Evolutionary conservation across 768 basidiomycete genomes (phyloP).

Genomic region (Lactarius quietus): DNA sequence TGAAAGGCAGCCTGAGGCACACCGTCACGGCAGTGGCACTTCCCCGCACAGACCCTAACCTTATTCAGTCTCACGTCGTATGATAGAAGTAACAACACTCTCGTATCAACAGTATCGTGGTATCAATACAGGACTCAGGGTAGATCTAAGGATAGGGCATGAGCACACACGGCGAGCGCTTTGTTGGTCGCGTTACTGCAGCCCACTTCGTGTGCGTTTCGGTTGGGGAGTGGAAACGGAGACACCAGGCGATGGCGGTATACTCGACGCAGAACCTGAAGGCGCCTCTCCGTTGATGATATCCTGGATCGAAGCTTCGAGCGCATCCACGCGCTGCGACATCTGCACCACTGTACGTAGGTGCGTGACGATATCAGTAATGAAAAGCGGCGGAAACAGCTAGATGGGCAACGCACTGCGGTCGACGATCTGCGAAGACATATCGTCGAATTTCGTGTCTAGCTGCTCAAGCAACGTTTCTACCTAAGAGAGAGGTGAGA

Average conservation of each 20-base stretch:
- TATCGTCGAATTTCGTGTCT: conserved; percentile 89
- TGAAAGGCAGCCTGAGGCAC: neutral
- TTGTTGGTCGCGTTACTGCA: neutral
- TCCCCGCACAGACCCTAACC: neutral
- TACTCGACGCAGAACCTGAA: conserved; percentile 36
- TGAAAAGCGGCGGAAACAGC: conserved; percentile 17
- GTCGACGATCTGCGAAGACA: conserved; percentile 86
- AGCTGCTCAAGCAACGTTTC: conserved; percentile 85
- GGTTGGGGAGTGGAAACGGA: neutral
- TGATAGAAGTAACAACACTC: neutral
- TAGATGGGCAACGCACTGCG: conserved; percentile 63
- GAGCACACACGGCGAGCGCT: too few relatives aligned
- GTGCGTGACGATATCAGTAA: neutral
- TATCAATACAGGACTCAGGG: neutral
- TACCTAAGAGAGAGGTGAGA: conserved; percentile 48
- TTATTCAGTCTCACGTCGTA: neutral
- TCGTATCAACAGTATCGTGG: neutral
- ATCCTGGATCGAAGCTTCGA: conserved; percentile 89
- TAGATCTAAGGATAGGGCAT: neutral
- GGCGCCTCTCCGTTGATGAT: conserved; percentile 74
- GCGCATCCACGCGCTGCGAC: conserved; percentile 85
- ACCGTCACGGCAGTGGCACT: neutral
- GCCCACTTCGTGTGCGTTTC: conserved; percentile 12
- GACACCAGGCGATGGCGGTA: conserved; percentile 54
- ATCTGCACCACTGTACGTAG: conserved; percentile 77